phyloP scores from a whole-genome alignment of 805 yeast genomes.

The Candida coquimbonensis region DNA sequence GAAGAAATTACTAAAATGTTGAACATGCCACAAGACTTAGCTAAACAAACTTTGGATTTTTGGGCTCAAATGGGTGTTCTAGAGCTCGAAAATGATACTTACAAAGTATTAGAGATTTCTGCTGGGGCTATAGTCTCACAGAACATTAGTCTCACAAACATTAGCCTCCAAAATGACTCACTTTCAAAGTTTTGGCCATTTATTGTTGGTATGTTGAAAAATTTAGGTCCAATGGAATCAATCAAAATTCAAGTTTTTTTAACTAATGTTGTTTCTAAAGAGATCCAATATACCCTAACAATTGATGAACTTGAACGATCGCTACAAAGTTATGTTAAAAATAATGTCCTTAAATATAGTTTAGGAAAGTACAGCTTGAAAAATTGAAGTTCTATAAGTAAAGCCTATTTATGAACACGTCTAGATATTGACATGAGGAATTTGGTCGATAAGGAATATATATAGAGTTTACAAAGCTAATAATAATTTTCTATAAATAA shows the following conservation, averaged over 20 bases:
- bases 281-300: constrained; percentile 18
- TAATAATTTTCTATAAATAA: not conserved
- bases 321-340: constrained; percentile 3
- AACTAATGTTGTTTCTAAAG: constrained; percentile 49
- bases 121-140: not conserved
- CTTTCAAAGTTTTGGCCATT: constrained; percentile 35
- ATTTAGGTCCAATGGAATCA: constrained; percentile 43
- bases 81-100: constrained; percentile 22
- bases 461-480: no score
- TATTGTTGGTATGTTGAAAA: constrained; percentile 49
- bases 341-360: constrained; percentile 1
- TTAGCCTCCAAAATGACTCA: not conserved
- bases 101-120: constrained; percentile 7
- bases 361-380: constrained; percentile 6
- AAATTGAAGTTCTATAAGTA: not conserved
- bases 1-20: constrained; percentile 29
- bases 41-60: constrained; percentile 36
- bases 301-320: constrained; percentile 2
- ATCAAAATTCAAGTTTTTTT: constrained; percentile 47
- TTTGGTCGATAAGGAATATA: no score
- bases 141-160: no score
- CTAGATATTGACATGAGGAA: no score
- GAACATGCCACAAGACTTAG: constrained; percentile 36
- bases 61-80: constrained; percentile 65
- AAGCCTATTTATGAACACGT: no score